These are phyloP conservation scores for Trichoderma guizhouense DNA, from an alignment of 2,329 filamentous ascomycete genomes.

Conservation along the genomic window DNA sequence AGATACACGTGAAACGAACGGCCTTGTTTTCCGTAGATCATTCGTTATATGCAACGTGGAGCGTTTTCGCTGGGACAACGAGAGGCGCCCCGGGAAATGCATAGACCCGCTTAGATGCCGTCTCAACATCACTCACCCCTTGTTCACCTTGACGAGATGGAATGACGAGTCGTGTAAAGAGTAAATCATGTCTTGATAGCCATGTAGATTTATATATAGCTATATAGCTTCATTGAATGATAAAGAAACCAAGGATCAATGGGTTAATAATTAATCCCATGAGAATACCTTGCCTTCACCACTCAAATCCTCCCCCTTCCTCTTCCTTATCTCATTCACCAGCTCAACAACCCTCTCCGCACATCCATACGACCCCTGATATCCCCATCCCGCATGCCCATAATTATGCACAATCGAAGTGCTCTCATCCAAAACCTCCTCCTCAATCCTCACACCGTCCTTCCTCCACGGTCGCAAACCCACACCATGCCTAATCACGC, in stretches of 20 bases:
- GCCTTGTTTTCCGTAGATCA: no score
- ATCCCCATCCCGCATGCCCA: conserved; percentile 77
- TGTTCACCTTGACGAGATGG: not conserved
- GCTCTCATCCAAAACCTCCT: conserved; percentile 46
- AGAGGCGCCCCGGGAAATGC: not conserved
- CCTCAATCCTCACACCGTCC: conserved; percentile 73
- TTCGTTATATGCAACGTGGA: conserved; percentile 12
- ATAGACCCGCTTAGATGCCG: conserved; percentile 5
- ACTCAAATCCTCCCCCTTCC: conserved; percentile 26
- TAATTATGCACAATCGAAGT: conserved; percentile 75
- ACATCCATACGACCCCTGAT: conserved; percentile 66
- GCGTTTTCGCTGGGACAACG: not conserved
- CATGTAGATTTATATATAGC: not conserved
- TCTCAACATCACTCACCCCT: not conserved
- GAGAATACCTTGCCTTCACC: not conserved
- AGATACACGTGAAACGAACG: not conserved
- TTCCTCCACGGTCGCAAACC: conserved; percentile 73
- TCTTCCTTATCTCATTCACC: conserved; percentile 56
- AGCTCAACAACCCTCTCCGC: conserved; percentile 63
- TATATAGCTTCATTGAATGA: not conserved
- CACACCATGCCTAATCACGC: conserved; percentile 76
- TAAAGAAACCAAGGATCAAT: not conserved
- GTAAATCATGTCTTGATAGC: not conserved
- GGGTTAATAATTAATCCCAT: not conserved
- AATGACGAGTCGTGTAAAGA: not conserved